Base-by-base conservation (phyloP, 2,329 filamentous ascomycete genomes). In the Xylaria hypoxylon region DNA sequence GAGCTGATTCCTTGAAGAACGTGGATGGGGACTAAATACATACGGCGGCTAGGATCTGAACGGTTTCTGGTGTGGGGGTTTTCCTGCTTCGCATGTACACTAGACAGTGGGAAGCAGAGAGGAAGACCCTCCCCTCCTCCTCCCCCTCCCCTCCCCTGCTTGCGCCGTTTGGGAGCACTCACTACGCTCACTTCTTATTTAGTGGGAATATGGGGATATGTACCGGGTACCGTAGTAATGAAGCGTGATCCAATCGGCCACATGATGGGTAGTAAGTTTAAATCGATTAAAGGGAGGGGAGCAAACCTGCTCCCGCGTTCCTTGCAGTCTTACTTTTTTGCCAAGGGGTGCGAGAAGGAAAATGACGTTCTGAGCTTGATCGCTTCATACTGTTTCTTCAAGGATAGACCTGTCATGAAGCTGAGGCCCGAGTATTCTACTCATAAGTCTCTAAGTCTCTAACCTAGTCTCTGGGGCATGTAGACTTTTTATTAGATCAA, bases 21-120 rank as follows among this genome's bases (percentile, higher is more conserved):
- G n/a, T 44, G 53, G 45, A 68, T 65, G 48, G 61, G 66, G 55
- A 59, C 52, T 17, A 45, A 62, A 56, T 59, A 59, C 59, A 67
- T 56, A 31, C n/a, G 28, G 28, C 8, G 33, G 50, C 61, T 53
- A 53, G 61, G 61, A 64, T 61, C 50, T 64, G 56, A 53, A 62
- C 33, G 52, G 53, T 40, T 53, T 58, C 19, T 59, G 53, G 31
- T 62, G 61, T 64, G 62, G 62, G 65, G 65, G 26, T 11, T 33
- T 51, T 52, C 44, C 33, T 61, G 56, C 52, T 52, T 55, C 51
- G 58, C 47, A 47, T 51, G 42, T 11, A 38, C 35, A 38, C 35
- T 50, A 63, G 33, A 45, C 51, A 55, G 53, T 51, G 53, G 58
- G 50, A 45, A 38, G 53, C 11, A 28, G 28, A 47, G 40, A 59